Evolutionary conservation across 768 basidiomycete genomes (phyloP), one percentile per base, ranked within the genome.

Genomic region (Naganishia vishniacii): DNA sequence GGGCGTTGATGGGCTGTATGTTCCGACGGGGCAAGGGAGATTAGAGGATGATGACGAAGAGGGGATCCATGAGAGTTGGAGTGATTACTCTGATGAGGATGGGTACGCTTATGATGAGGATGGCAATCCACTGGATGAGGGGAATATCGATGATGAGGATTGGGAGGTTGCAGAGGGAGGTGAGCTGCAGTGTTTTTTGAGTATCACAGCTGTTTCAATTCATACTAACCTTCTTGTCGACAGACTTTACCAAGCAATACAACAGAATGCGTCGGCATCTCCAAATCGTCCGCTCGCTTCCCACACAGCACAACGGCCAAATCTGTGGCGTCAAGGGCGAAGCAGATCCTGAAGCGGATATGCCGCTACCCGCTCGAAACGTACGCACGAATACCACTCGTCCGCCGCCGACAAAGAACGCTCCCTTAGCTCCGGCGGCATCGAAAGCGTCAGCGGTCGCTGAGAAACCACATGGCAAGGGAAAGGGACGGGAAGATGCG

Each of bases 231-330:
- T 7, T 13, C 8, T 5, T 47, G 56, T 16, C 61, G 51, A 53
- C 75, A 95, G 95, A 99, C 79, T 97, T 99, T 71, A 98, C 95
- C 34, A 98, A 98, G 78, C 92, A 97, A 71, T 99, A 89, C 79
- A 98, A 98, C 79, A 87, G 95, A 25, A 81, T 98, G 31, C 81
- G 88, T 53, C 93, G 97, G 75, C 90, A 97, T 75, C 86, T 74
- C 81, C 6, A 72, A 80, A 1, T 86, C 86, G 5, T 79, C 84
- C 1, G 73, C 83, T 3, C 84, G 87, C 1, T 85, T 84, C 26
- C 42, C 31, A 12, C 64, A 85, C 15, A 81, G 87, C 20, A 89
- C 87, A 56, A 86, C 83, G 1, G 81, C 88, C 58, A 40, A 13
- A 28, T 34, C 23, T 34, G 34, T 4, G 62, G 62, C 18, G 56